Evolutionary conservation across 2,329 filamentous ascomycete species (phyloP).

Genomic region (Scolecobasidium constrictum): DNA sequence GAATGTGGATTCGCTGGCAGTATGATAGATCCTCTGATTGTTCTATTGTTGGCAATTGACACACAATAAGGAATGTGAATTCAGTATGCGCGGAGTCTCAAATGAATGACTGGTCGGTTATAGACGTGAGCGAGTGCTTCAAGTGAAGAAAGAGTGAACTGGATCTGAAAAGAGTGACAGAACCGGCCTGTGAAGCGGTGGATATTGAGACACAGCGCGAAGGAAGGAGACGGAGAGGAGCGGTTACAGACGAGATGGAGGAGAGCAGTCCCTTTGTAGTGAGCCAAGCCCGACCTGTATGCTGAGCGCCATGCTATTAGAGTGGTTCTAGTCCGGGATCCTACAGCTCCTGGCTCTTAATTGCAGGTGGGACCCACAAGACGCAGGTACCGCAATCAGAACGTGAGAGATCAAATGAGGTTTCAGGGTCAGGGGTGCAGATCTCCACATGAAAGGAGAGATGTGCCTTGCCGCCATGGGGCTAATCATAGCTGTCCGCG

Average conservation of each 20-base stretch:
- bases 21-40: background rate
- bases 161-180: conserved; percentile 1
- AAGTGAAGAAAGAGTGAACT: background rate
- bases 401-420: no score
- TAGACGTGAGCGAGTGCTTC: background rate
- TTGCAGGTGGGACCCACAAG: no score
- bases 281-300: background rate
- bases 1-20: no score
- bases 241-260: background rate
- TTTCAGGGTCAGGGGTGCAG: no score
- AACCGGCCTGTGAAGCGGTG: background rate
- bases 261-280: background rate
- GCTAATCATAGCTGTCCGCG: no score
- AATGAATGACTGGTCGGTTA: conserved; percentile 1
- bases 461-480: no score
- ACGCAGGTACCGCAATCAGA: no score
- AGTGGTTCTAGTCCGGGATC: no score
- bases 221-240: background rate
- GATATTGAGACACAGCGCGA: background rate
- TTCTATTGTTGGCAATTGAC: background rate
- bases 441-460: no score
- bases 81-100: background rate
- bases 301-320: no score
- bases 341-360: no score
- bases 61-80: background rate